These are phyloP conservation scores for Stygiomarasmius scandens DNA, from an alignment of 1,284 basidiomycete species.

Conservation along the genomic window DNA sequence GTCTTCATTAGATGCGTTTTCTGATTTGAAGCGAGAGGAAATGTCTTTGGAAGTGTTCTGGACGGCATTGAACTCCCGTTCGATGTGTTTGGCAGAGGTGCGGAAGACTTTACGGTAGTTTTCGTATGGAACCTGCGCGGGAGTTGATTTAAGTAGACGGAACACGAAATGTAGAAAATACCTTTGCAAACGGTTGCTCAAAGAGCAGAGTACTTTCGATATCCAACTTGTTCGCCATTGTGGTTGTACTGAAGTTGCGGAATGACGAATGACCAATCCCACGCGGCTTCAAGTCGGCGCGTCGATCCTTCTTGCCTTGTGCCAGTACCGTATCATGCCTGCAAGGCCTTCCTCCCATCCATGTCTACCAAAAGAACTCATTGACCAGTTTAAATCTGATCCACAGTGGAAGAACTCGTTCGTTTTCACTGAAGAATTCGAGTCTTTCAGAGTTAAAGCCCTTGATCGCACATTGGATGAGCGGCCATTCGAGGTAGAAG, in stretches of 20 bases:
- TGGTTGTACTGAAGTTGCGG: not conserved
- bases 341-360: too few relatives aligned
- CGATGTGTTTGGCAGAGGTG: slow-evolving; percentile 76
- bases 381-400: too few relatives aligned
- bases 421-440: too few relatives aligned
- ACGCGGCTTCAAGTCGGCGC: not conserved
- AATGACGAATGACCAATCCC: too few relatives aligned
- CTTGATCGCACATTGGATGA: too few relatives aligned
- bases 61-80: slow-evolving; percentile 71
- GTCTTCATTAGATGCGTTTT: slow-evolving; percentile 49
- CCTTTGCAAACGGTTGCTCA: slow-evolving; percentile 85
- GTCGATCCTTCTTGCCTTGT: not conserved
- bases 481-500: too few relatives aligned
- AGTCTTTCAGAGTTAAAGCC: too few relatives aligned
- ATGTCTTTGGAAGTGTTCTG: slow-evolving; percentile 61
- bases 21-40: slow-evolving; percentile 42
- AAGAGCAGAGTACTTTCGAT: slow-evolving; percentile 82
- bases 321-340: too few relatives aligned
- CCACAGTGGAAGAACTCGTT: too few relatives aligned
- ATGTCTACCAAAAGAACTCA: too few relatives aligned
- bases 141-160: slow-evolving; percentile 7
- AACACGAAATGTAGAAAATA: slow-evolving; percentile 34
- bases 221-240: slow-evolving; percentile 56
- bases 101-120: slow-evolving; percentile 85
- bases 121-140: slow-evolving; percentile 80